Evolutionary conservation across 2,329 filamentous ascomycete genomes (phyloP), one percentile per base, ranked within the genome.

Genomic region (Diaporthe eres): DNA sequence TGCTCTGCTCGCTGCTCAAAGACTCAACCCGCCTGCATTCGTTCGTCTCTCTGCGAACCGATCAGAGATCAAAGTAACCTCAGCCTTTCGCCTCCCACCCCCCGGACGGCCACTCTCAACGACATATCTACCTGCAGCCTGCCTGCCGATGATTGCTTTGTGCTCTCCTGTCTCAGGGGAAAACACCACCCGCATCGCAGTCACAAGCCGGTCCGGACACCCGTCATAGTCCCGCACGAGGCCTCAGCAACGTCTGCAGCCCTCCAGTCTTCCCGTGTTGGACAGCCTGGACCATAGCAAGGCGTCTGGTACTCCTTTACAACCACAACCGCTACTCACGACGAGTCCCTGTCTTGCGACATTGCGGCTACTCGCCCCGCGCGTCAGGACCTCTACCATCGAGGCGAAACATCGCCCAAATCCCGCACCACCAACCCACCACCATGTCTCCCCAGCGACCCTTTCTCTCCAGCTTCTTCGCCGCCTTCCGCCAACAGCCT

Each of bases 381-480:
- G 71, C 42, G 31, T 57, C 34, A 34, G 25, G 25, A 72, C 49
- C 17, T 34, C 53, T 37, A 28, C 71, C 39, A 25, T 42, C 63
- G 47, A 37, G 47, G 31, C 65, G 65, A 22, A 39, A 28, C 34
- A 39, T 15, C 65, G 19, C 34, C 65, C n/a, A 70, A n/a, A 68
- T 68, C 47, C 25, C 67, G 9, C 47, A 37, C 71, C 53, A 55
- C 39, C 47, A 67, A 19, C 34, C 44, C 28, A 82, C 49, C 73
- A 89, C 49, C 72, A 89, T 89, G 88, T 86, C 88, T 65, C 88
- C 88, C 49, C 88, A 90, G 80, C 87, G 88, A 68, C 88, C 88
- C 63, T 90, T 90, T 84, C 87, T 90, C 80, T 89, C 88, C 63
- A 88, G 87, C 80, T 89, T 90, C 84, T 86, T 90, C 82, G 87